Evolutionary conservation across 495 filamentous ascomycete species (phyloP), one percentile per base, ranked within the genome.

Genomic region (Neurospora sp.): DNA sequence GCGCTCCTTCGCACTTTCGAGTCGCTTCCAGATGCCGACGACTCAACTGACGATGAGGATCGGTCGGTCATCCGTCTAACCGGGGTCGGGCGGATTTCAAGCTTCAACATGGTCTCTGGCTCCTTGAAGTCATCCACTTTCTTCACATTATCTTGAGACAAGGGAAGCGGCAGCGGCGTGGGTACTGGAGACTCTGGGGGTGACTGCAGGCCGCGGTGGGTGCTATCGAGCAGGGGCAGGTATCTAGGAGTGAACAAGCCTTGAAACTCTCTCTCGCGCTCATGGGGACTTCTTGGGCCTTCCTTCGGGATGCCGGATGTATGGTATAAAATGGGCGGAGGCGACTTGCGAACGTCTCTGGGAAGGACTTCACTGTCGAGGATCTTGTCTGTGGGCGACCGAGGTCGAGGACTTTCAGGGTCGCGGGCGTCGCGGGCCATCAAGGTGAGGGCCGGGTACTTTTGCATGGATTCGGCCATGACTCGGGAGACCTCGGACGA

Each of bases 201-300:
- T 48, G 79, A 78, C 69, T 75, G 74, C 36, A 45, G 74, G 66
- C 66, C 73, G 71, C 81, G 83, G 54, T 82, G 78, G 39, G 77
- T 78, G 70, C 82, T 81, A 73, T 88, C 88, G 45, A 90, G 86
- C 45, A 90, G 80, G 69, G 88, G 88, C 40, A 90, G 83, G 76
- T 88, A 90, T 70, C 79, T 84, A 28, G 88, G 89, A 17, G 87
- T 90, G 76, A 90, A 90, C 24, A 90, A 74, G 42, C 88, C 88
- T 42, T 87, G 85, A 73, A 90, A 88, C 73, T 89, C 88, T 72
- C 82, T 81, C 75, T 89, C 87, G 37, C 85, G 84, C 70, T 86
- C 85, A 79, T 86, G 84, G 48, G 84, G 82, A 42, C 79, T 84
- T 48, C 81, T 71, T 31, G 79, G 78, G 72, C 76, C 74, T 7